Evolutionary conservation across 1,284 basidiomycete species (phyloP).

Genomic region (Cryptococcus hybrid): DNA sequence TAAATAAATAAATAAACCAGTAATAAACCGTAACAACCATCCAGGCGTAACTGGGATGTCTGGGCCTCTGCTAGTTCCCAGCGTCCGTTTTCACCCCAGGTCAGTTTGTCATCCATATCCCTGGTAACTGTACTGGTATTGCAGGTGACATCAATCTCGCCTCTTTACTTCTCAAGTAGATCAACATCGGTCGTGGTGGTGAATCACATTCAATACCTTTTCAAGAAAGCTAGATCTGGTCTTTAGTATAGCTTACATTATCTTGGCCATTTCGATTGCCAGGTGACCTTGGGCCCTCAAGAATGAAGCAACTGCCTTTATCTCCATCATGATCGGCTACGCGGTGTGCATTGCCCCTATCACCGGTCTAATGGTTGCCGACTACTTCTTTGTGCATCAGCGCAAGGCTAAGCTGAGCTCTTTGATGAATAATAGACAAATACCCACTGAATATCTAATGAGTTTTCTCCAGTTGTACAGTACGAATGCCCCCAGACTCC

Average conservation of each 20-base stretch:
- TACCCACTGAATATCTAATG: neutral
- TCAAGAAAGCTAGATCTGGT: neutral
- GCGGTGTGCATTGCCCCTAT: constrained; percentile 49
- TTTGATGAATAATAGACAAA: constrained; percentile 18
- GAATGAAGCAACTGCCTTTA: constrained; percentile 45
- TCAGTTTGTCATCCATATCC: constrained; percentile 50
- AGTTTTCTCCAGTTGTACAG: constrained; percentile 1
- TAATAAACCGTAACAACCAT: no score
- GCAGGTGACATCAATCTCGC: constrained; percentile 50
- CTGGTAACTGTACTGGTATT: constrained; percentile 37
- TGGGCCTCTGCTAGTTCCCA: no score
- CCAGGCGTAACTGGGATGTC: no score
- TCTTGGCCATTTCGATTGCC: neutral
- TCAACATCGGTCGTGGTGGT: constrained; percentile 50
- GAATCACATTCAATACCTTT: neutral
- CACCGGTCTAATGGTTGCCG: constrained; percentile 48
- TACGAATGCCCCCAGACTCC: constrained; percentile 23
- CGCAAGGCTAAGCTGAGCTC: constrained; percentile 42
- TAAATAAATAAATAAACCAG: no score
- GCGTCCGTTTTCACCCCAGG: constrained; percentile 33
- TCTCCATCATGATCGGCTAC: constrained; percentile 48
- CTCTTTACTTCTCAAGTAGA: constrained; percentile 48
- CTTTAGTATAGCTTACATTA: constrained; percentile 7
- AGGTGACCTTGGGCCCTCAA: constrained; percentile 19
- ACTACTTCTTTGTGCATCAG: constrained; percentile 49